Percentiles rank a stretch among this genome's conserved stretches.
phyloP scores from a whole-genome alignment of 805 yeast genomes.

The Zygosaccharomyces lentus region DNA sequence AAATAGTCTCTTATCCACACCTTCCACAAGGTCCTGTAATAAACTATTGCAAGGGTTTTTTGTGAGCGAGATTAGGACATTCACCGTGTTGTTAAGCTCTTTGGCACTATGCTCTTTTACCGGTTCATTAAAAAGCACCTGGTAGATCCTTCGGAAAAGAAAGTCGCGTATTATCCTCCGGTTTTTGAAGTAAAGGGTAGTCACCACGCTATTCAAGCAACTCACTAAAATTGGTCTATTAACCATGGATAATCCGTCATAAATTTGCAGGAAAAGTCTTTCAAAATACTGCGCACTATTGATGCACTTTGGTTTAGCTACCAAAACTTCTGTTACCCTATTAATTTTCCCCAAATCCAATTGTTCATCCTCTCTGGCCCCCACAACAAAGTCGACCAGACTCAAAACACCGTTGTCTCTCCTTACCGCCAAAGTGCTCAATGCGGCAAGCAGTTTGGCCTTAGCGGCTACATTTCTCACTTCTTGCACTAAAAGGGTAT shows the following conservation, averaged over 20 bases:
- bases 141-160: constrained; percentile 49
- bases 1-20: constrained; percentile 21
- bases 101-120: constrained; percentile 42
- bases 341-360: constrained; percentile 61
- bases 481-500: constrained; percentile 52
- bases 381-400: constrained; percentile 70
- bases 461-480: constrained; percentile 46
- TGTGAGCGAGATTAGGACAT: constrained; percentile 60
- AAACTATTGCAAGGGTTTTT: constrained; percentile 41
- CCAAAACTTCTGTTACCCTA: constrained; percentile 59
- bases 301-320: constrained; percentile 55
- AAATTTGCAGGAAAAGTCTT: constrained; percentile 60
- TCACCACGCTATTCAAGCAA: constrained; percentile 52
- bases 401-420: constrained; percentile 70
- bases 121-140: constrained; percentile 32
- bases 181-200: constrained; percentile 49
- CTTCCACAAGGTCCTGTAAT: constrained; percentile 29
- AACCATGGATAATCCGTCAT: constrained; percentile 50
- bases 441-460: constrained; percentile 42
- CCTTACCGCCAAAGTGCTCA: constrained; percentile 52
- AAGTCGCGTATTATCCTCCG: constrained; percentile 53
- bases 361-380: constrained; percentile 64
- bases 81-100: constrained; percentile 55
- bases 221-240: constrained; percentile 59
- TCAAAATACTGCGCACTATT: constrained; percentile 48